Percentiles rank a stretch among this genome's conserved stretches.
These are phyloP conservation scores for Phytophthora boehmeriae DNA, from an alignment of 352 stramenopile genomes.

Conservation along the genomic window DNA sequence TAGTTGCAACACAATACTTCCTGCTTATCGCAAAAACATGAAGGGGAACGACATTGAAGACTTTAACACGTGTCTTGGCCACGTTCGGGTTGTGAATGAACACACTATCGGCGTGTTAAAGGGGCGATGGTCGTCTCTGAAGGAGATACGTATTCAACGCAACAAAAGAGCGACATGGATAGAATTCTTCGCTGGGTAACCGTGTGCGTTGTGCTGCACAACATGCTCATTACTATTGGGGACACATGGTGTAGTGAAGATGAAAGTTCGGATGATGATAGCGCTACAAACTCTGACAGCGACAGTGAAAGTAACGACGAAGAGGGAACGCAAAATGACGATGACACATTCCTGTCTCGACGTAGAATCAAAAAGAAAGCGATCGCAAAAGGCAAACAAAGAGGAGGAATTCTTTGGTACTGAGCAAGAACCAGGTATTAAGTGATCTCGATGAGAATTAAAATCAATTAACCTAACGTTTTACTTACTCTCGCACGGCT, in stretches of 20 bases:
- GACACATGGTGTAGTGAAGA: conserved; percentile 6
- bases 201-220: conserved; percentile 2
- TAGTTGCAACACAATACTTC: not conserved
- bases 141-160: conserved; percentile 20
- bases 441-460: not conserved
- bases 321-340: no score
- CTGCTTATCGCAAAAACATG: conserved; percentile 7
- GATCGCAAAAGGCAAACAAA: not conserved
- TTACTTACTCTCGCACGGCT: not conserved
- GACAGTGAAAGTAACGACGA: not conserved
- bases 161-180: conserved; percentile 6
- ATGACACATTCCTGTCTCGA: not conserved
- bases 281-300: not conserved
- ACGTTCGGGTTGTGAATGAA: conserved; percentile 23
- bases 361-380: conserved; percentile 1
- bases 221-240: not conserved
- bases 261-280: conserved; percentile 4
- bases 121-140: conserved; percentile 22
- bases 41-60: conserved; percentile 7
- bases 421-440: not conserved
- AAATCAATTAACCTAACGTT: not conserved
- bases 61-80: conserved; percentile 21
- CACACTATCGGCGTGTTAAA: conserved; percentile 31
- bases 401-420: not conserved
- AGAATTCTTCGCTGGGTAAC: conserved; percentile 3